Conservation (phyloP, 1,139 yeast species). For the Kurtzmaniella quercitrusa region DNA sequence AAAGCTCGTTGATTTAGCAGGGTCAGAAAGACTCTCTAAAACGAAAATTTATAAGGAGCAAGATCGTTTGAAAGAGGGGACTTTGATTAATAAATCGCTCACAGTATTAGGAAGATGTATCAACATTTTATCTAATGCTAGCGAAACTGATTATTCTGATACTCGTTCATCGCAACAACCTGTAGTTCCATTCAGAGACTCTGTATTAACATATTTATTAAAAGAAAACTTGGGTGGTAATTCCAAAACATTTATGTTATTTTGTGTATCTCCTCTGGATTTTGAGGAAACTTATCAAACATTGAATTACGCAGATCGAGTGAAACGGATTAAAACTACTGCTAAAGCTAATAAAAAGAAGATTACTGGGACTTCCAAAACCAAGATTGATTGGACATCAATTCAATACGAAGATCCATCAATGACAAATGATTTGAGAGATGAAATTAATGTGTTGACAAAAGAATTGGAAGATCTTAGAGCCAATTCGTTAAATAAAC, state of each 20-base stretch:
- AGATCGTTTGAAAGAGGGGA: slow-evolving; percentile 66
- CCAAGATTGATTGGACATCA: slow-evolving; percentile 21
- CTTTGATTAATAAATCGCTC: slow-evolving; percentile 68
- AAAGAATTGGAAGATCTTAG: slow-evolving; percentile 15
- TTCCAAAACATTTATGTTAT: slow-evolving; percentile 71
- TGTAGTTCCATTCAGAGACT: slow-evolving; percentile 68
- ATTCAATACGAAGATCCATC: slow-evolving; percentile 15
- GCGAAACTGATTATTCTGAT: slow-evolving; percentile 10
- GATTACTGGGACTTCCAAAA: slow-evolving; percentile 20
- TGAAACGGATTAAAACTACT: slow-evolving; percentile 60
- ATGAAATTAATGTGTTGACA: slow-evolving; percentile 29
- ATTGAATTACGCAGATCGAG: slow-evolving; percentile 69
- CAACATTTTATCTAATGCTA: slow-evolving; percentile 37
- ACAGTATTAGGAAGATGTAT: slow-evolving; percentile 76
- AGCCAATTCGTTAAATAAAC: slow-evolving; percentile 5
- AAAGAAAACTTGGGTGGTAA: slow-evolving; percentile 74
- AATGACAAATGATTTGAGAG: slow-evolving; percentile 26
- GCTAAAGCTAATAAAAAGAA: slow-evolving; percentile 47
- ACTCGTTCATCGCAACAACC: slow-evolving; percentile 11
- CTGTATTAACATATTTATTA: slow-evolving; percentile 65
- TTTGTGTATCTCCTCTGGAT: slow-evolving; percentile 72
- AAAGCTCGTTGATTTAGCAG: slow-evolving; percentile 76
- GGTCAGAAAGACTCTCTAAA: slow-evolving; percentile 65
- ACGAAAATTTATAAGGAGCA: slow-evolving; percentile 60
- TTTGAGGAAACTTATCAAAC: slow-evolving; percentile 74